Conservation (phyloP, 2,329 filamentous ascomycete species). For the Mariannaea sp. region DNA sequence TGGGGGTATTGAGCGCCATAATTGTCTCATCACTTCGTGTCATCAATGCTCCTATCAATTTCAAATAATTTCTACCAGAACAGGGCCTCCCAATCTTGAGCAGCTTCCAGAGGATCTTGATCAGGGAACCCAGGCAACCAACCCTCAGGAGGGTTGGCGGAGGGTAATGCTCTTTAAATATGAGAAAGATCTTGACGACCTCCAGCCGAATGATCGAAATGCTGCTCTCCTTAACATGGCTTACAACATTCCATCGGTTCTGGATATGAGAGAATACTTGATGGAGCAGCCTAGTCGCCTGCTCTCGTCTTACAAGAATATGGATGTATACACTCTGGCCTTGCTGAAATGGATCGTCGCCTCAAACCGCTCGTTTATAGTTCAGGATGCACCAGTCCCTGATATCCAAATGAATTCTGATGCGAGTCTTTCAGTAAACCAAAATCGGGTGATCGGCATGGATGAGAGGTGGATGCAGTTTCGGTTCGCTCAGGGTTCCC, state of each 20-base stretch:
- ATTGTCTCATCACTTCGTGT: slow-evolving; percentile 25
- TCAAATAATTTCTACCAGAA: slow-evolving; percentile 19
- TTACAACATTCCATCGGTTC: slow-evolving; percentile 64
- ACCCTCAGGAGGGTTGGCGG: slow-evolving; percentile 16
- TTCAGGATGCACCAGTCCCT: slow-evolving; percentile 65
- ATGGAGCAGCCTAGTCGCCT: slow-evolving; percentile 43
- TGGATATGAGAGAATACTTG: slow-evolving; percentile 59
- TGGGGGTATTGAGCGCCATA: slow-evolving; percentile 26
- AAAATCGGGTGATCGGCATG: slow-evolving; percentile 63
- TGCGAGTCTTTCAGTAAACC: not conserved
- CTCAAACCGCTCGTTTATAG: slow-evolving; percentile 85
- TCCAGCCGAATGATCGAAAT: slow-evolving; percentile 17
- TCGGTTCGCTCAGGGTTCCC: slow-evolving; percentile 83
- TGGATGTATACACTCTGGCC: slow-evolving; percentile 69
- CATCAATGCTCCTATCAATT: slow-evolving; percentile 15
- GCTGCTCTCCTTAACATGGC: slow-evolving; percentile 52
- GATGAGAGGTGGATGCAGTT: slow-evolving; percentile 73
- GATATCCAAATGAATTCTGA: not conserved
- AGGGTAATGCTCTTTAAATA: slow-evolving; percentile 33
- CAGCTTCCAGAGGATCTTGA: not conserved
- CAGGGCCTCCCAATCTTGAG: not conserved
- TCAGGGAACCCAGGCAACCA: slow-evolving; percentile 4
- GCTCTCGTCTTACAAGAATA: slow-evolving; percentile 54
- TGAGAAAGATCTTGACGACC: slow-evolving; percentile 31
- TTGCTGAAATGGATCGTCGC: slow-evolving; percentile 87